phyloP scores from a whole-genome alignment of 768 basidiomycete species.

The Chalciporus chontae region DNA sequence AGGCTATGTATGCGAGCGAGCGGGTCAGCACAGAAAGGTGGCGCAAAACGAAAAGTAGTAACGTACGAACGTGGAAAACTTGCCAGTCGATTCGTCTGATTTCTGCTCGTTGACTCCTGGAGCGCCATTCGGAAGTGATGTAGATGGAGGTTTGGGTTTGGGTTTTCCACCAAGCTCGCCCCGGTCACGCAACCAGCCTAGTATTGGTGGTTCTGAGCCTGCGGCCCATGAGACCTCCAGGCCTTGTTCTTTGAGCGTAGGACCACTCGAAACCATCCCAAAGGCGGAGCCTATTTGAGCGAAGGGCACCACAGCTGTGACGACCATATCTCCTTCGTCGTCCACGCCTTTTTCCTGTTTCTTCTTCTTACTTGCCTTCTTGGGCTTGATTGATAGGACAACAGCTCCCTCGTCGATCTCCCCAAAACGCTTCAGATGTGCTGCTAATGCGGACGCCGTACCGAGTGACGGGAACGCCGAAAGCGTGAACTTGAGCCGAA shows the following conservation, averaged over 20 bases:
- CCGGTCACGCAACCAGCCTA: conserved; percentile 70
- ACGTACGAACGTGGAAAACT: conserved; percentile 45
- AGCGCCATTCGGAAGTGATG: conserved; percentile 20
- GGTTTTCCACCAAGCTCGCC: conserved; percentile 50
- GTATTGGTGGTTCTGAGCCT: conserved; percentile 64
- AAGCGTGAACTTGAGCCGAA: conserved; percentile 66
- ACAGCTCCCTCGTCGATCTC: conserved; percentile 59
- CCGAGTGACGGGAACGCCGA: conserved; percentile 42
- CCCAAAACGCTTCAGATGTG: conserved; percentile 60
- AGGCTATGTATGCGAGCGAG: conserved; percentile 18
- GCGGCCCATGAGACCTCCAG: conserved; percentile 74
- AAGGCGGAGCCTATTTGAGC: conserved; percentile 74
- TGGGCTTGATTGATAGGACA: conserved; percentile 63
- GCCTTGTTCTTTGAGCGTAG: conserved; percentile 50
- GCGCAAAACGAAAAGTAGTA: background rate
- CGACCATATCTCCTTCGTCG: conserved; percentile 44
- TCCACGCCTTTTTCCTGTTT: conserved; percentile 31
- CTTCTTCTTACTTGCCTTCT: conserved; percentile 36
- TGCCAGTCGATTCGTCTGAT: conserved; percentile 13
- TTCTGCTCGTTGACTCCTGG: background rate
- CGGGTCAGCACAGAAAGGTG: conserved; percentile 2
- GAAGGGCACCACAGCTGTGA: conserved; percentile 73
- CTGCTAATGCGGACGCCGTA: conserved; percentile 18
- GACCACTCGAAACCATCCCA: conserved; percentile 63
- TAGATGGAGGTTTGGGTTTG: conserved; percentile 8